Conservation (phyloP, 2,329 filamentous ascomycete genomes). For the Xylariaceae sp. region DNA sequence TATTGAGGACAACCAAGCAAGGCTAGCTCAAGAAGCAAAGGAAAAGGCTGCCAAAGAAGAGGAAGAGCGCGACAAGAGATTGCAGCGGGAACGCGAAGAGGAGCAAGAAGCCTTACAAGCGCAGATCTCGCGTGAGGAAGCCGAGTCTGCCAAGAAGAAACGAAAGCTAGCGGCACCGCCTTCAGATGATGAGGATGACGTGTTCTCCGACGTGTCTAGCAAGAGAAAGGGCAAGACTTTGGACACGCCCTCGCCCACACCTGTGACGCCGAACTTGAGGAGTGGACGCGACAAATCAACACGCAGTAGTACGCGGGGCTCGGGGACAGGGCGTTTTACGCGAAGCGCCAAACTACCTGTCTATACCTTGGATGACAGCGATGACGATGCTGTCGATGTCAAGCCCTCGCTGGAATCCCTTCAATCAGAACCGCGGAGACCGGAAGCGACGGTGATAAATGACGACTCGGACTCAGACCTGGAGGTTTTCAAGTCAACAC, state of each 20-base stretch:
- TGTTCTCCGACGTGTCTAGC: no score
- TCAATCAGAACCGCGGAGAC: not conserved
- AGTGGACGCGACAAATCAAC: not conserved
- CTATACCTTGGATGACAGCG: conserved; percentile 24
- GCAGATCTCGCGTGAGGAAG: not conserved
- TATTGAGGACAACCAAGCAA: conserved; percentile 34
- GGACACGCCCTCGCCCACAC: no score
- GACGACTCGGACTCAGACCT: no score
- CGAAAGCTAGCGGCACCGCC: no score
- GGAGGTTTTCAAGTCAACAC: not conserved
- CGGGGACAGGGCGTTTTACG: conserved; percentile 1
- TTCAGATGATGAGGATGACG: no score
- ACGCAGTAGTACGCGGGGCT: conserved; percentile 1
- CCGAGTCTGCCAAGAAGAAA: no score
- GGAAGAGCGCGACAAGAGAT: conserved; percentile 18
- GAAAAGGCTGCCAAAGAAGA: conserved; percentile 22
- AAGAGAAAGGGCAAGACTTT: no score
- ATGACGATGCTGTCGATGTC: conserved; percentile 15
- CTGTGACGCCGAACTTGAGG: no score
- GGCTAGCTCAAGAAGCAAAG: conserved; percentile 6
- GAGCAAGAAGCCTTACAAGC: conserved; percentile 1
- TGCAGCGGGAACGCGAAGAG: conserved; percentile 2
- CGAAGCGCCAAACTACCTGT: conserved; percentile 7
- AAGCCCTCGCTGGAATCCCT: conserved; percentile 1
- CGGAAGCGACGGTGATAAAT: no score